Percentiles rank a stretch among this genome's conserved stretches.
These are phyloP conservation scores for Groenewaldozyma tartarivorans DNA, from an alignment of 805 yeast genomes.

Conservation along the genomic window DNA sequence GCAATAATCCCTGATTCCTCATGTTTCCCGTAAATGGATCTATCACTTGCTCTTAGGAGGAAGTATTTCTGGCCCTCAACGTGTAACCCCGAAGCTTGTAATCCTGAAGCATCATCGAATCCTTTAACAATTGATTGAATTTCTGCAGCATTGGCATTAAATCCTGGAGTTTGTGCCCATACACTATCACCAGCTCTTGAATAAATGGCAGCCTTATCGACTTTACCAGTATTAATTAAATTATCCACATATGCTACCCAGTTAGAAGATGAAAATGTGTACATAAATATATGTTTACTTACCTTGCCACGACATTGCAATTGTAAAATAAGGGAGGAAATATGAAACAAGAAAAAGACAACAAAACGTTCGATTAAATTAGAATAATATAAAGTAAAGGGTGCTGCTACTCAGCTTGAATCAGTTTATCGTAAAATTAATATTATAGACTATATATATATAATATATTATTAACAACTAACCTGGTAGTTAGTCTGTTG, in stretches of 20 bases:
- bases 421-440: too few species aligned
- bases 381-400: too few species aligned
- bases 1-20: constrained; percentile 83
- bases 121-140: constrained; percentile 67
- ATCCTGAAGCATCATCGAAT: constrained; percentile 63
- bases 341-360: background rate
- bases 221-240: constrained; percentile 73
- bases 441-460: too few species aligned
- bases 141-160: constrained; percentile 59
- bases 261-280: background rate
- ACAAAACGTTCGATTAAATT: too few species aligned
- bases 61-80: constrained; percentile 81
- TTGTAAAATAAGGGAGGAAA: constrained; percentile 1
- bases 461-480: too few species aligned
- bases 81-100: constrained; percentile 83
- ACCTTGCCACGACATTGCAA: constrained; percentile 28
- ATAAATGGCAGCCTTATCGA: constrained; percentile 88
- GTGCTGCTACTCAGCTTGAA: too few species aligned
- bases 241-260: constrained; percentile 85
- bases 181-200: constrained; percentile 90
- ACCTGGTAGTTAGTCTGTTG: too few species aligned
- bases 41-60: constrained; percentile 77
- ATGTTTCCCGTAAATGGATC: constrained; percentile 86
- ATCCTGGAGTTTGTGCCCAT: constrained; percentile 80
- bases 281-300: constrained; percentile 5